Conservation (phyloP, 345 rosid species). For the Crucihimalaya himalaica region DNA sequence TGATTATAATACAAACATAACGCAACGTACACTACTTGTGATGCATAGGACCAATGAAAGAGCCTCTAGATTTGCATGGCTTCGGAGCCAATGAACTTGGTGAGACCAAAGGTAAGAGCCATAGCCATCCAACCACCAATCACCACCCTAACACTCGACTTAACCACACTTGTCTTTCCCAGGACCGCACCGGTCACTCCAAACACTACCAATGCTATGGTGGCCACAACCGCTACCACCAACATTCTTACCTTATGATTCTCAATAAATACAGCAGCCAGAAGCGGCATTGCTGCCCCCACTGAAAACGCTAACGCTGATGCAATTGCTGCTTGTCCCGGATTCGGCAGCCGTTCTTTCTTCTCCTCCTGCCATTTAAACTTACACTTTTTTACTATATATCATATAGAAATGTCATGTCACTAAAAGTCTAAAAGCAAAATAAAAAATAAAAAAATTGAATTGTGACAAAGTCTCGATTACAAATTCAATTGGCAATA, state of each 20-base stretch:
- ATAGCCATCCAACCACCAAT: constrained; percentile 76
- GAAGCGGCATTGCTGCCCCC: constrained; percentile 60
- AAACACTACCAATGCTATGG: constrained; percentile 52
- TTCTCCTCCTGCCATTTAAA: constrained; percentile 22
- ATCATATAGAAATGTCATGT: background rate
- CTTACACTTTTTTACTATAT: background rate
- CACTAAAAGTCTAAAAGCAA: background rate
- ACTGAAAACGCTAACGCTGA: constrained; percentile 70
- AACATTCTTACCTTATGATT: constrained; percentile 52
- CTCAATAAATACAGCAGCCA: constrained; percentile 59
- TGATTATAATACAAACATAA: constrained; percentile 9
- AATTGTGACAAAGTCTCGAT: background rate
- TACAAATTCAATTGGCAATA: background rate
- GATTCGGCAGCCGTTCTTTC: constrained; percentile 55
- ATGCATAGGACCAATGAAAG: background rate
- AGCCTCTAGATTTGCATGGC: constrained; percentile 34
- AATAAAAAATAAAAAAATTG: background rate
- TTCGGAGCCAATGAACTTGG: constrained; percentile 55
- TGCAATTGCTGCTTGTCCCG: constrained; percentile 68
- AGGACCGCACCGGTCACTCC: constrained; percentile 60
- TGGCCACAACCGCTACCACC: constrained; percentile 52
- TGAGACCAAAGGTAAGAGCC: constrained; percentile 71
- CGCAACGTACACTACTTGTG: background rate
- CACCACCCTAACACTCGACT: constrained; percentile 56
- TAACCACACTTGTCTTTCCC: constrained; percentile 53